These are phyloP conservation scores for Cercospora sp. DNA, from an alignment of 2,329 filamentous ascomycete species.

Conservation along the genomic window DNA sequence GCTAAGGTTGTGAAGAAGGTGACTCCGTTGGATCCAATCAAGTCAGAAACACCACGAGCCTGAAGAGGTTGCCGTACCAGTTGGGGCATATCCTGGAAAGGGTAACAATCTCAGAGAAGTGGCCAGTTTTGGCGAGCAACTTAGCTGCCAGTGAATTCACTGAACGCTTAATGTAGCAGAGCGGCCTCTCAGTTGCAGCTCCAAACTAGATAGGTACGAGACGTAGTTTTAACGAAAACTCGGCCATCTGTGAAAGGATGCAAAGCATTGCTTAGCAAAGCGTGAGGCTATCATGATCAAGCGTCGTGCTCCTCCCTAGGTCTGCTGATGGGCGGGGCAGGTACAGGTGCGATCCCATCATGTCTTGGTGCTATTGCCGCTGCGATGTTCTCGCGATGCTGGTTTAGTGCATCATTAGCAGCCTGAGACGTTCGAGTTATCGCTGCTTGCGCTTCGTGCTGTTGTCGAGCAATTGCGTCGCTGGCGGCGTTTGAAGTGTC, in stretches of 20 bases:
- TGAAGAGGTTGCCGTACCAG: background rate
- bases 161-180: background rate
- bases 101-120: background rate
- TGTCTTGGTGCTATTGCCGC: conserved; percentile 14
- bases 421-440: conserved; percentile 12
- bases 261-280: background rate
- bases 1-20: conserved; percentile 30
- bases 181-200: background rate
- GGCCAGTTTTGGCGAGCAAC: background rate
- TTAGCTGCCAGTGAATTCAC: background rate
- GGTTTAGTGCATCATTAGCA: background rate
- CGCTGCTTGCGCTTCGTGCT: conserved; percentile 9
- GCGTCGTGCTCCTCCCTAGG: background rate
- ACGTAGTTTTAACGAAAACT: background rate
- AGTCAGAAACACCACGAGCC: conserved; percentile 1
- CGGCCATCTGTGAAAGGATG: background rate
- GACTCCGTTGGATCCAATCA: conserved; percentile 17
- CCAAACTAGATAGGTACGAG: background rate
- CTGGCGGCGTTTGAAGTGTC: conserved; percentile 5
- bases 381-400: conserved; percentile 5
- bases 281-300: background rate
- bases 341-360: background rate
- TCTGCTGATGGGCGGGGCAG: background rate
- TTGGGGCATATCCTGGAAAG: background rate
- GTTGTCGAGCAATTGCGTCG: conserved; percentile 7